A percentile compares a stretch with the other conserved stretches of the same genome.
Conservation (phyloP, 306 rosid species). For the Cicer yamashitae region DNA sequence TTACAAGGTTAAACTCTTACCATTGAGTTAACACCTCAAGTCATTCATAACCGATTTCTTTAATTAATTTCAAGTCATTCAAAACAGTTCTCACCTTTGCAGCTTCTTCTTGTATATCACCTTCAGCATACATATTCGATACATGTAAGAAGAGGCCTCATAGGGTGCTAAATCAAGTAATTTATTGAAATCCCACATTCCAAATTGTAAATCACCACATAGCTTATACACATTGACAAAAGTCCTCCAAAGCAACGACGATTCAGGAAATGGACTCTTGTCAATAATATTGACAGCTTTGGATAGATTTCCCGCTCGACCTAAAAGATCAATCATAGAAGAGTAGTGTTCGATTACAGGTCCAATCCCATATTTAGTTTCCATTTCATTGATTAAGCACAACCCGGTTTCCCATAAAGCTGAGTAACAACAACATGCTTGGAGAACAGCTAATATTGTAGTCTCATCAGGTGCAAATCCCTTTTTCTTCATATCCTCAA, state of each 20-base stretch:
- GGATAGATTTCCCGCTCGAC: neutral
- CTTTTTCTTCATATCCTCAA: constrained; percentile 53
- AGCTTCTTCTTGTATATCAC: constrained; percentile 56
- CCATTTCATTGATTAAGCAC: neutral
- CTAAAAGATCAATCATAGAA: neutral
- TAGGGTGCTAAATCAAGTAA: constrained; percentile 58
- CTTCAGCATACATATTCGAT: constrained; percentile 57
- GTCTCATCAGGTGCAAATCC: constrained; percentile 51
- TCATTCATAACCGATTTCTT: constrained; percentile 67
- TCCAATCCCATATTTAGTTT: neutral
- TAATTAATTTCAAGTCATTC: constrained; percentile 56
- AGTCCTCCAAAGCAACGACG: constrained; percentile 48
- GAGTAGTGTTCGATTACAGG: neutral
- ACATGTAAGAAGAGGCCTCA: constrained; percentile 62
- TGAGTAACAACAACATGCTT: neutral
- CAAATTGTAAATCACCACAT: constrained; percentile 51
- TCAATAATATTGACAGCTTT: too few relatives aligned
- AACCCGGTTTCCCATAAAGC: neutral
- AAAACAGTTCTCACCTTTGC: constrained; percentile 59
- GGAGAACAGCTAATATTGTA: neutral
- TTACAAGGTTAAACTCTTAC: too few relatives aligned
- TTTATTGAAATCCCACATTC: constrained; percentile 50
- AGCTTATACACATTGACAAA: too few relatives aligned
- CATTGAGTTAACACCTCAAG: constrained; percentile 18
- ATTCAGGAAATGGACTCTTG: constrained; percentile 41